Percentiles rank a stretch among this genome's conserved stretches.
These are phyloP conservation scores for Sordariomycetes sp. DNA, from an alignment of 2,329 filamentous ascomycete genomes.

Conservation along the genomic window DNA sequence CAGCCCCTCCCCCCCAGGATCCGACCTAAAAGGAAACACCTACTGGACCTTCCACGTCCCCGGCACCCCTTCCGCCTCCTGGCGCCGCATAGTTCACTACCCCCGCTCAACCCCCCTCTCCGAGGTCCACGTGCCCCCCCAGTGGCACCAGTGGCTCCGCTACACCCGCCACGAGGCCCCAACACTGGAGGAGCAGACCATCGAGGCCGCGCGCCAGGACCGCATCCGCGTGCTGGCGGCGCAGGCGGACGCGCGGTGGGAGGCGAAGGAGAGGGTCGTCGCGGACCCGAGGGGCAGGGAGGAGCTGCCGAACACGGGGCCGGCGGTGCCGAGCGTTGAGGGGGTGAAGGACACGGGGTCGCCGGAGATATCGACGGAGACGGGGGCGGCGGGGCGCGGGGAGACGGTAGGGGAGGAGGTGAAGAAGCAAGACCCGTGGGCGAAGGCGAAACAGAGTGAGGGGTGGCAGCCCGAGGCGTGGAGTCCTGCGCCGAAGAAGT, in stretches of 20 bases:
- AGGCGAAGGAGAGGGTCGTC: constrained; percentile 35
- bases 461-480: constrained; percentile 56
- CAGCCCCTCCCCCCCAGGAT: constrained; percentile 24
- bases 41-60: constrained; percentile 52
- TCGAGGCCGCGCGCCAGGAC: constrained; percentile 37
- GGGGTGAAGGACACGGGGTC: background rate
- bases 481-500: constrained; percentile 30
- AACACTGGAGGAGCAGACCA: constrained; percentile 39
- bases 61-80: constrained; percentile 17
- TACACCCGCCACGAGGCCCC: constrained; percentile 42
- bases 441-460: constrained; percentile 39
- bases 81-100: constrained; percentile 50
- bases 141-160: constrained; percentile 59
- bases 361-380: background rate
- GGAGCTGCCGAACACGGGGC: constrained; percentile 6
- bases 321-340: constrained; percentile 5
- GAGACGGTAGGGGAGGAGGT: constrained; percentile 4
- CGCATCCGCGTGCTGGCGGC: constrained; percentile 43
- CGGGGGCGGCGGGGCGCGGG: background rate
- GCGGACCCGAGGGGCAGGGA: constrained; percentile 22
- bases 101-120: constrained; percentile 38
- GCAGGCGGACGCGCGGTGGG: constrained; percentile 51
- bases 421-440: constrained; percentile 40
- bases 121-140: constrained; percentile 42
- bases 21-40: constrained; percentile 53